phyloP scores from a whole-genome alignment of 805 yeast genomes.

The Candida dajiaensis region DNA sequence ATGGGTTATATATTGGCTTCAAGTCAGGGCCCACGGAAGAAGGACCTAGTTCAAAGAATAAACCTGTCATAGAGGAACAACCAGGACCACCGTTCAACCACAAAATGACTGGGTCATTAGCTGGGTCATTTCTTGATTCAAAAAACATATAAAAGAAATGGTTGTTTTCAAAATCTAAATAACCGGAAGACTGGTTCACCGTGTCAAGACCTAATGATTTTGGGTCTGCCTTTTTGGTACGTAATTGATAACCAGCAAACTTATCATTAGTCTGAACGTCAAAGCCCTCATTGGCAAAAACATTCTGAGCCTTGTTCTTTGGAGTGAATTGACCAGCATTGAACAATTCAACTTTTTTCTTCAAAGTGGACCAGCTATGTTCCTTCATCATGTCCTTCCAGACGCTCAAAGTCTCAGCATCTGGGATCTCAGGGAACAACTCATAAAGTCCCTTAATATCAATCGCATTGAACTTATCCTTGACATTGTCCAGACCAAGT shows the following conservation, averaged over 20 bases:
- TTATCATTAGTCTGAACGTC: constrained; percentile 4
- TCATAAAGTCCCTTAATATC: not conserved
- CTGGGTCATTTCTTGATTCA: constrained; percentile 85
- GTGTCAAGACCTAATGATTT: constrained; percentile 64
- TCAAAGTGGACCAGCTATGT: constrained; percentile 17
- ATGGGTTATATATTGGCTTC: constrained; percentile 71
- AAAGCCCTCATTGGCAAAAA: constrained; percentile 3
- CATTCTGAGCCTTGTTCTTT: constrained; percentile 10
- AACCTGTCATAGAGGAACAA: constrained; percentile 85
- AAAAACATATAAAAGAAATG: constrained; percentile 89
- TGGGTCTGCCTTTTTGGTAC: constrained; percentile 26
- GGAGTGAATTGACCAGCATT: constrained; percentile 12
- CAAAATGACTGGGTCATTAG: constrained; percentile 74
- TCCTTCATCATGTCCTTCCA: constrained; percentile 31
- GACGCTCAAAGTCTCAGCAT: constrained; percentile 11
- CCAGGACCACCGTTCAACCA: constrained; percentile 98
- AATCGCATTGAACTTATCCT: not conserved
- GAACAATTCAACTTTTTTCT: constrained; percentile 8
- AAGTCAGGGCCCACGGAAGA: constrained; percentile 59
- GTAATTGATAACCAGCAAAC: constrained; percentile 13
- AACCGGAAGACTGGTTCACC: constrained; percentile 79
- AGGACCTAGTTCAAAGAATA: constrained; percentile 90
- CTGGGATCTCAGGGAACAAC: not conserved
- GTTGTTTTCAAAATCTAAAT: constrained; percentile 68
- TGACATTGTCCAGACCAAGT: not conserved